Base-by-base conservation (phyloP, 192 early-diverging fungal species). In the Coemansia sp. region DNA sequence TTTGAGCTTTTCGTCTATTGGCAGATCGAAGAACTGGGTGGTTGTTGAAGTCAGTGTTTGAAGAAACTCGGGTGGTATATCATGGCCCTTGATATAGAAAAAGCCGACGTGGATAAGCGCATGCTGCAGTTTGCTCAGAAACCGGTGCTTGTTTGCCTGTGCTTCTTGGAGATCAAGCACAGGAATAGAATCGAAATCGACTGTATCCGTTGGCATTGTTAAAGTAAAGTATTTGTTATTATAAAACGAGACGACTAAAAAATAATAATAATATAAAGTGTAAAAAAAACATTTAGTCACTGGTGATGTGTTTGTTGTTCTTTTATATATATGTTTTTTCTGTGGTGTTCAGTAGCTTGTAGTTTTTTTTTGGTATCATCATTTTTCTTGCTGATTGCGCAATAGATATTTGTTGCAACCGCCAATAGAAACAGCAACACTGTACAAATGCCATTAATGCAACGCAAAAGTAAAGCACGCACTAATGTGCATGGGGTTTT, bases 61-160 rank as follows among this genome's bases (percentile, higher is more conserved):
- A 53, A 90, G 75, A 33, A 86, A 83, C 0, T 61, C 58, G 5
- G 32, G 18, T 0, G 74, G 20, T 34, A 87, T 76, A 5, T 76
- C 74, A 60, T 88, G 87, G 59, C 75, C 72, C 8, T 67, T 75
- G 58, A 89, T 74, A 72, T 89, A 89, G 48, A 89, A 89, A 51
- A 87, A 88, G 0, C 87, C 88, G 9, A 88, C 69, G 33, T 86
- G 70, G 33, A 82, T 78, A 51, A 89, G 75, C 4, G 87, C 83
- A 59, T 81, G 57, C n/a, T 84, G 78, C 28, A 87, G 79, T 5
- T 83, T 71, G 3, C 41, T 51, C n/a, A 89, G 61, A 41, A 89
- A 86, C 8, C 39, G 51, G 4, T 69, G 61, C 56, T 65, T 67
- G 65, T 71, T 45, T 32, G 64, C 51, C 8, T 5, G 54, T 51